A percentile compares a stretch with the other conserved stretches of the same genome.
Conservation (phyloP, 192 early-diverging fungal genomes). For the Linderina pennispora region DNA sequence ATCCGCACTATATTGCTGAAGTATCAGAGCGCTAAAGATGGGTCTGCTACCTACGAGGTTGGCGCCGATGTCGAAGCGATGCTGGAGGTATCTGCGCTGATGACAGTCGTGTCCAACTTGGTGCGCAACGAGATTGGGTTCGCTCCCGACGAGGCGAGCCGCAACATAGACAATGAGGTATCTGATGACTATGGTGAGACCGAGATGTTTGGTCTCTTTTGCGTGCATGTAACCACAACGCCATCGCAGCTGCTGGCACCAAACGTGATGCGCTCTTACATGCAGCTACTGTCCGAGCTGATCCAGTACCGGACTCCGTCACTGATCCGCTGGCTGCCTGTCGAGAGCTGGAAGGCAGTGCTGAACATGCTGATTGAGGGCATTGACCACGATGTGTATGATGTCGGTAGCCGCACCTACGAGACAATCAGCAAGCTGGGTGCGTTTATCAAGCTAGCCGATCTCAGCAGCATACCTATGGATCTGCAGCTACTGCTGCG, state of each 20-base stretch:
- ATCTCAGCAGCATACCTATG: conserved; percentile 3
- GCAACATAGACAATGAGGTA: conserved; percentile 13
- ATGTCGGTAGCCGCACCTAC: conserved; percentile 38
- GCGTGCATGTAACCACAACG: conserved; percentile 24
- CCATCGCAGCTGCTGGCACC: conserved; percentile 23
- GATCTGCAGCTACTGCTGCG: conserved; percentile 20
- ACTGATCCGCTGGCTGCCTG: conserved; percentile 38
- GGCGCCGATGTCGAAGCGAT: conserved; percentile 21
- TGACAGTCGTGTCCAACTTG: conserved; percentile 26
- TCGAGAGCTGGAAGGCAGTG: conserved; percentile 16
- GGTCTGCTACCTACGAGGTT: neutral
- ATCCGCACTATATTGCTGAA: conserved; percentile 17
- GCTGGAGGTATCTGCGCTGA: conserved; percentile 18
- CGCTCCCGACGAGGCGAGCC: conserved; percentile 20
- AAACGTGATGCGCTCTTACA: conserved; percentile 30
- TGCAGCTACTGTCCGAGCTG: conserved; percentile 41
- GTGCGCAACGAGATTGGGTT: conserved; percentile 45
- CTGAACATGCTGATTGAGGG: conserved; percentile 29
- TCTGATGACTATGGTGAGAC: conserved; percentile 43
- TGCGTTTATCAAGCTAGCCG: conserved; percentile 30
- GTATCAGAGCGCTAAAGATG: conserved; percentile 14
- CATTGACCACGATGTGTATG: conserved; percentile 31
- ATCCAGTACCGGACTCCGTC: conserved; percentile 37
- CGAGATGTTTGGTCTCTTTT: conserved; percentile 39
- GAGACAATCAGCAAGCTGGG: conserved; percentile 41